Evolutionary conservation across 495 filamentous ascomycete species (phyloP), one percentile per base, ranked within the genome.

Genomic region (Chaetomium fimeti): DNA sequence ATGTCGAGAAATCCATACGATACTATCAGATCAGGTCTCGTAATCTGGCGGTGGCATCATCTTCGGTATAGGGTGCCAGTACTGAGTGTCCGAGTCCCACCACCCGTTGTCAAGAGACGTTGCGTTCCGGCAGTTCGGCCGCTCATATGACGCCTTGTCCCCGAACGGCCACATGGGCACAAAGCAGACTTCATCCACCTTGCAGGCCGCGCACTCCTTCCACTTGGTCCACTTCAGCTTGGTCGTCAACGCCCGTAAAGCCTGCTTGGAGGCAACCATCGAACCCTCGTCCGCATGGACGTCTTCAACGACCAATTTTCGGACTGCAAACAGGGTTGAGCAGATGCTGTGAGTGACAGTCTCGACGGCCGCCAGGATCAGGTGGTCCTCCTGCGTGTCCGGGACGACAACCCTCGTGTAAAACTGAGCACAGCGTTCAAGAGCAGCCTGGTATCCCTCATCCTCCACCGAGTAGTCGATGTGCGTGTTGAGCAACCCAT

Each of bases 81-180:
- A 65, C 11, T 24, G 40, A 8, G 7, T 32, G 16, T 29, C 53
- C 29, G 3, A n/a, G 1, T 24, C 57, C 24, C 40, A 22, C 65
- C 65, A 62, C 9, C 60, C 54, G 0, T 48, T 48, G 20, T n/a
- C 7, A 4, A 66, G 20, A 2, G 65, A 42, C 2, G 60, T 59
- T 11, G 47, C 24, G 36, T 69, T 70, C 43, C 64, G 62, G 59
- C 68, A 70, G 58, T 55, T 67, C 3, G 68, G 68, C 47, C 47
- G 42, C 18, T 70, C 62, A 42, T 65, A 56, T 3, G 64, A 64
- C 24, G 47, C 61, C 56, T 47, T 58, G 29, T 78, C 78, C 0
- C 87, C 87, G 68, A 81, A 78, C 0, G 87, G 88, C 85, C 87
- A 89, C 71, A 89, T 85, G 0, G 88, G 83, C 3, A 87, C 68